A percentile compares a stretch with the other conserved stretches of the same genome.
Conservation (phyloP, 2,329 filamentous ascomycete genomes). For the Fonsecaea multimorphosa region DNA sequence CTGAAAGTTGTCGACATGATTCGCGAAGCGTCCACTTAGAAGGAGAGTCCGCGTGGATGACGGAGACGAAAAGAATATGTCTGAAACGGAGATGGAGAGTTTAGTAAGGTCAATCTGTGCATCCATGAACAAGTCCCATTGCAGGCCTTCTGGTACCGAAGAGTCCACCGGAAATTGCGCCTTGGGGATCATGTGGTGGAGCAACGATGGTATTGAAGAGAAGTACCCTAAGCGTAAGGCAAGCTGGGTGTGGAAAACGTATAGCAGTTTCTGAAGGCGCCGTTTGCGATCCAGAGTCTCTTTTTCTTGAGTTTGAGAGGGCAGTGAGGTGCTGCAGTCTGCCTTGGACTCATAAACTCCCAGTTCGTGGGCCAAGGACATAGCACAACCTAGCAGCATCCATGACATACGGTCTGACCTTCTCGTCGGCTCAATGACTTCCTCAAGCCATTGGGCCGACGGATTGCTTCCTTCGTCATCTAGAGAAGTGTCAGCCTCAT, state of each 20-base stretch:
- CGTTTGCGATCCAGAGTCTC: conserved; percentile 40
- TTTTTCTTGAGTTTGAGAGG: neutral
- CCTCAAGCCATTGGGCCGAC: conserved; percentile 55
- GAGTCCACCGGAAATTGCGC: conserved; percentile 49
- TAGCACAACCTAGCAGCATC: conserved; percentile 26
- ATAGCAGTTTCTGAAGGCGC: conserved; percentile 40
- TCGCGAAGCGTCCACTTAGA: conserved; percentile 58
- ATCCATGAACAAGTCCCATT: conserved; percentile 53
- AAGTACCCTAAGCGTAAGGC: conserved; percentile 60
- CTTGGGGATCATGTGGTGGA: conserved; percentile 44
- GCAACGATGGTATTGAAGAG: conserved; percentile 58
- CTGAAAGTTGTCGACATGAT: conserved; percentile 55
- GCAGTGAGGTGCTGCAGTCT: neutral
- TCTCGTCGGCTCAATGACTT: conserved; percentile 50
- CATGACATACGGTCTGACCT: conserved; percentile 27
- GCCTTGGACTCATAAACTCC: conserved; percentile 54
- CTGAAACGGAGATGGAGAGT: conserved; percentile 59
- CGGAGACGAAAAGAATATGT: conserved; percentile 59
- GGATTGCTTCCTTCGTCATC: neutral
- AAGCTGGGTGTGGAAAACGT: conserved; percentile 59
- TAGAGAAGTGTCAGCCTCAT: neutral
- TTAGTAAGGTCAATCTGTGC: conserved; percentile 58
- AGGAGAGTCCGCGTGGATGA: conserved; percentile 50
- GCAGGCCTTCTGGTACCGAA: conserved; percentile 50
- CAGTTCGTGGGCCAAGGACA: conserved; percentile 46